These are phyloP conservation scores for Sugiyamaella marilandica DNA, from an alignment of 805 yeast species.

Conservation along the genomic window DNA sequence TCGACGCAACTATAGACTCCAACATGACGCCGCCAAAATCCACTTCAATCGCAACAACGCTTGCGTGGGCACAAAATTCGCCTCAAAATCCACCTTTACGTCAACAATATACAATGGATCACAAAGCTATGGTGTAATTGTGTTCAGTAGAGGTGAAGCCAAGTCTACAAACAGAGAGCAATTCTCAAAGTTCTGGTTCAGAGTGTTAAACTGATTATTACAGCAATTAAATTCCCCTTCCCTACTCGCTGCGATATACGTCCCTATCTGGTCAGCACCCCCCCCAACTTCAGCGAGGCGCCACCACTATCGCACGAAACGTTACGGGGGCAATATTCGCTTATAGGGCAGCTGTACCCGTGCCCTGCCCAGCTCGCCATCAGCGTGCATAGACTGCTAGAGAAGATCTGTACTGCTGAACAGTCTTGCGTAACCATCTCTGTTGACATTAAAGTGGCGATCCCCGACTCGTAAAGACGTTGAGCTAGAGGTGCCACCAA, in stretches of 20 bases:
- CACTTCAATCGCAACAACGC: background rate
- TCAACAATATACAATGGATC: too few relatives aligned
- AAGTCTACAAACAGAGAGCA: too few relatives aligned
- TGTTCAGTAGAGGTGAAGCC: too few relatives aligned
- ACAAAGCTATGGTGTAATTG: too few relatives aligned
- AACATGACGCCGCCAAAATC: constrained; percentile 29
- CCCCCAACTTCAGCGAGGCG: background rate
- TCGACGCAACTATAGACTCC: constrained; percentile 41
- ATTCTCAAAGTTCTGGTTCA: too few relatives aligned
- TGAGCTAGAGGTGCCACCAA: too few relatives aligned
- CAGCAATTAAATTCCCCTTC: background rate
- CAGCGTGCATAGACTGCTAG: background rate
- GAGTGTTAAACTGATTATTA: background rate
- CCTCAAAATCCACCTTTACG: too few relatives aligned
- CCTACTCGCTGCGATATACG: background rate
- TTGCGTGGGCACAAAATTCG: too few relatives aligned
- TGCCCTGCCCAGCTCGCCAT: background rate
- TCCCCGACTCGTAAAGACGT: too few relatives aligned
- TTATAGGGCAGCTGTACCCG: background rate
- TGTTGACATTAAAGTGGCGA: too few relatives aligned
- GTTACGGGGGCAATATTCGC: background rate
- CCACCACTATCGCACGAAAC: background rate
- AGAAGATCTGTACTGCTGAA: background rate
- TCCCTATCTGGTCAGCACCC: too few relatives aligned
- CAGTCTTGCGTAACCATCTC: too few relatives aligned